These are phyloP conservation scores for Leccinum disarticulatum DNA, from an alignment of 768 basidiomycete species.

Conservation along the genomic window DNA sequence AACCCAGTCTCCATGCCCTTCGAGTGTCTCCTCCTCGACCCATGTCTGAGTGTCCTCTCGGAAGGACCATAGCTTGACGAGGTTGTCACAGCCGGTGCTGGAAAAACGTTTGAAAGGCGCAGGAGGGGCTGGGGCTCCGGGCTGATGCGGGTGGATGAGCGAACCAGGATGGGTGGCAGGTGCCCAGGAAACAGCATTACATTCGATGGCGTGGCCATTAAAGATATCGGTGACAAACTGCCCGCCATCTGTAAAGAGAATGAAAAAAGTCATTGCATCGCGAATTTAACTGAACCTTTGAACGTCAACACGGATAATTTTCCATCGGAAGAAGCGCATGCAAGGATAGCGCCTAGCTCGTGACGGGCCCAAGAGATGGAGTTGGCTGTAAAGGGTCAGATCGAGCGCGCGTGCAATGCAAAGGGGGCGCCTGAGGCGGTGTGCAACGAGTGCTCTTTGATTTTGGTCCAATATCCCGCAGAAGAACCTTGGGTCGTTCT, in stretches of 20 bases:
- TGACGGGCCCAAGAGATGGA: conserved; percentile 99
- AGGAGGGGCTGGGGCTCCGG: conserved; percentile 32
- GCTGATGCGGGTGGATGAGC: conserved; percentile 70
- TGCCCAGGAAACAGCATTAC: conserved; percentile 97
- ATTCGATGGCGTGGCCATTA: conserved; percentile 93
- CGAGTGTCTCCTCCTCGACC: conserved; percentile 87
- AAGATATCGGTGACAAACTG: conserved; percentile 96
- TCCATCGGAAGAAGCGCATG: conserved; percentile 96
- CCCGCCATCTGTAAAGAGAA: conserved; percentile 73
- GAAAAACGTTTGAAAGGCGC: conserved; percentile 89
- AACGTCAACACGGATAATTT: conserved; percentile 95
- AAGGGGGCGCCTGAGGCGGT: conserved; percentile 74
- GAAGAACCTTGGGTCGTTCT: conserved; percentile 57
- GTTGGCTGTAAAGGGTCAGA: conserved; percentile 61
- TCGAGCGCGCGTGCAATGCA: background rate
- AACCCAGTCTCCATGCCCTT: conserved; percentile 97
- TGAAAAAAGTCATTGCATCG: background rate
- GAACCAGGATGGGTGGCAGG: conserved; percentile 87
- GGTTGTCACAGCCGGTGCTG: conserved; percentile 93
- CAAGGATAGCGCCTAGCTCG: conserved; percentile 93
- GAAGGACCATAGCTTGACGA: conserved; percentile 93
- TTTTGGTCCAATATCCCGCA: conserved; percentile 80
- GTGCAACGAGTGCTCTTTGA: conserved; percentile 94
- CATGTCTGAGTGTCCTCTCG: conserved; percentile 85
- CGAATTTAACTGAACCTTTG: conserved; percentile 68